phyloP scores from a whole-genome alignment of 2,329 filamentous ascomycete genomes.

The Clonostachys rosea region DNA sequence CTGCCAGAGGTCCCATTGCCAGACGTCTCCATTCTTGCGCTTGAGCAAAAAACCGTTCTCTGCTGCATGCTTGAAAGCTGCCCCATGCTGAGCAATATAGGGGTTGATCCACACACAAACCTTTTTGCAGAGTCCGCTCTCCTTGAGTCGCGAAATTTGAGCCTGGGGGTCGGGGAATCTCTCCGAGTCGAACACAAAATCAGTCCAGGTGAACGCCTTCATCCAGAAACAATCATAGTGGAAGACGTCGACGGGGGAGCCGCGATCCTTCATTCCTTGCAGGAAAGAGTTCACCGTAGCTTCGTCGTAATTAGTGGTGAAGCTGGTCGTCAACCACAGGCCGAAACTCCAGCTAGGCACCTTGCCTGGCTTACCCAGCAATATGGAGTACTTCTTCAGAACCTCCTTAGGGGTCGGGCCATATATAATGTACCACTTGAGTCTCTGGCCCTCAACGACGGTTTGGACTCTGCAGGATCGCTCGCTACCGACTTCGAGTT shows the following conservation, averaged over 20 bases:
- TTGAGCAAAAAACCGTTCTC: constrained; percentile 66
- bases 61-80: constrained; percentile 59
- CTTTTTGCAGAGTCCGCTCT: constrained; percentile 54
- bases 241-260: constrained; percentile 66
- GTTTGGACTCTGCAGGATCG: constrained; percentile 67
- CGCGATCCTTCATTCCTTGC: constrained; percentile 61
- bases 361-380: constrained; percentile 61
- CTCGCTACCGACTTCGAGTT: constrained; percentile 71
- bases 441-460: constrained; percentile 60
- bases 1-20: constrained; percentile 77
- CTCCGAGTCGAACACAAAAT: constrained; percentile 66
- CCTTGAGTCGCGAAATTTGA: constrained; percentile 61
- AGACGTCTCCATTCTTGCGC: constrained; percentile 64
- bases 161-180: constrained; percentile 65
- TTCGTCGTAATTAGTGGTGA: constrained; percentile 71
- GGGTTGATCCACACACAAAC: constrained; percentile 76
- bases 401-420: constrained; percentile 70
- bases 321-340: constrained; percentile 72
- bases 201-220: constrained; percentile 70
- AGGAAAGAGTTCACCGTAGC: constrained; percentile 63
- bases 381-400: constrained; percentile 58
- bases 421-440: constrained; percentile 73
- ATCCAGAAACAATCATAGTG: constrained; percentile 80
- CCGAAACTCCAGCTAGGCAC: constrained; percentile 73
- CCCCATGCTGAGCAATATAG: constrained; percentile 66